A percentile compares a stretch with the other conserved stretches of the same genome.
Evolutionary conservation across 495 filamentous ascomycete genomes (phyloP).

Genomic region (Trichoderma reesei): DNA sequence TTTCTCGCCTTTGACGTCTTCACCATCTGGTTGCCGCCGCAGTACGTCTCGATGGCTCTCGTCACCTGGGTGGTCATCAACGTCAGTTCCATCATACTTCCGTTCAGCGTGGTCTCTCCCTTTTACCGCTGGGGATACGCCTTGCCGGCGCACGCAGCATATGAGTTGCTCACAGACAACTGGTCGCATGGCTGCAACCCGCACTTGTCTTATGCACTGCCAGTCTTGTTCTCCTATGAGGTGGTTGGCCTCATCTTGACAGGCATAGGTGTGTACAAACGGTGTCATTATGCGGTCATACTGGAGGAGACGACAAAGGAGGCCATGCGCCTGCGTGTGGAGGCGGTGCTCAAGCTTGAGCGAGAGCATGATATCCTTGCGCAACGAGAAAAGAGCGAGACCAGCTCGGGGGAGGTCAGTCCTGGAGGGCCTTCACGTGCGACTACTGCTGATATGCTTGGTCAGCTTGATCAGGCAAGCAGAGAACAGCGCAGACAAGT

Average conservation of each 20-base stretch:
- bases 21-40: conserved; percentile 33
- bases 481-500: neutral
- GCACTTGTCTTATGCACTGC: conserved; percentile 30
- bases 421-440: neutral
- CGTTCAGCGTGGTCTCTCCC: conserved; percentile 34
- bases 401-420: too few relatives aligned
- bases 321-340: neutral
- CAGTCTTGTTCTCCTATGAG: conserved; percentile 35
- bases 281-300: conserved; percentile 26
- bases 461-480: neutral
- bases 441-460: neutral
- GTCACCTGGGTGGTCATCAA: conserved; percentile 42
- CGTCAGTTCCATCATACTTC: conserved; percentile 35
- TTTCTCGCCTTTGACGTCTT: conserved; percentile 41
- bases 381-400: neutral
- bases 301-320: conserved; percentile 18
- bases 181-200: conserved; percentile 43
- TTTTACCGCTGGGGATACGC: conserved; percentile 42
- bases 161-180: conserved; percentile 34
- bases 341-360: conserved; percentile 3
- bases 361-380: neutral
- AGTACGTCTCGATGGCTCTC: conserved; percentile 36
- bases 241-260: conserved; percentile 17
- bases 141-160: conserved; percentile 38
- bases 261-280: conserved; percentile 11